Base-by-base conservation (phyloP, 345 rosid species). In the Mercurialis annua region DNA sequence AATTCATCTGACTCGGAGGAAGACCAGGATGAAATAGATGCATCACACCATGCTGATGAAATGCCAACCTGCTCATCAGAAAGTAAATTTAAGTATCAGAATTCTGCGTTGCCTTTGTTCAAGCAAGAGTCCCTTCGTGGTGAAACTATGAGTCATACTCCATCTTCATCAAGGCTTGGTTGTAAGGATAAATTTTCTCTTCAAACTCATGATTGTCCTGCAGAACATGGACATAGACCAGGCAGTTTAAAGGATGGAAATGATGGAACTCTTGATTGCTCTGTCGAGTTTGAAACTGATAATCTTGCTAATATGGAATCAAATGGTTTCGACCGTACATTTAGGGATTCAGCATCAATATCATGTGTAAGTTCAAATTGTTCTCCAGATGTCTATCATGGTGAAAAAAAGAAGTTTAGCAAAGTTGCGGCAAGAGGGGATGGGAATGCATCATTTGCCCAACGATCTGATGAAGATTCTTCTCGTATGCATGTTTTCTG, bases 1-100 rank as follows among this genome's bases (percentile, higher is more conserved):
- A 81, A 87, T 70, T 91, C 96, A 49, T 91, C 99, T 1, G 99
- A 91, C 67, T 91, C 98, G 8, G 99, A 94, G 64, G 90, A 94
- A 61, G 96, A 86, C 21, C 75, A 71, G 61, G 67, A 42, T 59
- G 83, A 78, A 65, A 72, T 65, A 16, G 80, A 80, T 76, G 73
- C 43, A 67, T 55, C 82, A 31, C 47, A 57, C 64, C 59, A 26
- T 53, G 69, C 27, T 36, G 80, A 68, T 66, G 81, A 78, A 72
- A 77, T 43, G 56, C 30, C 69, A 67, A 71, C 68, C 44, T 52
- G 58, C 53, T 58, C 79, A 63, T 51, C 63, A 24, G 78, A 69
- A 64, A 73, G 62, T 68, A 78, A 62, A 52, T 56, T 65, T 73
- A 58, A 71, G 21, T 34, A 15, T 61, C 65, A 50, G 36, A 64